These are phyloP conservation scores for Helianthus tuberosus DNA, from an alignment of 129 eudicot genomes.

Conservation along the genomic window DNA sequence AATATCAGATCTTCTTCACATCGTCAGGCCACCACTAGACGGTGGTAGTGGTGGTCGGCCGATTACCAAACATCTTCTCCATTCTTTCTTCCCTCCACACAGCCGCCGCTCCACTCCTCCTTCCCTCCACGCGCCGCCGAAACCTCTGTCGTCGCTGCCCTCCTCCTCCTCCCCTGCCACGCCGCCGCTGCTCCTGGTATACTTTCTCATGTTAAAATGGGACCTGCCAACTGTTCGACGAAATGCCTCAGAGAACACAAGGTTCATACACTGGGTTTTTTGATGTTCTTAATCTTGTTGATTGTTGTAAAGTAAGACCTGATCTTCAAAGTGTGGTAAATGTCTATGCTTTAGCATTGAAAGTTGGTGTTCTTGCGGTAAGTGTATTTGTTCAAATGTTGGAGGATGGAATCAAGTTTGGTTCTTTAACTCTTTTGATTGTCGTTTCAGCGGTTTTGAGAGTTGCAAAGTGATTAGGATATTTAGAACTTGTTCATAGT, in stretches of 20 bases:
- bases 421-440: constrained; percentile 55
- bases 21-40: too few species aligned
- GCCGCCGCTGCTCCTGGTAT: too few species aligned
- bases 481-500: constrained; percentile 45
- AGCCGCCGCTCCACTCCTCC: too few species aligned
- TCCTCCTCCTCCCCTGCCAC: too few species aligned
- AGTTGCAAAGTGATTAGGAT: constrained; percentile 22
- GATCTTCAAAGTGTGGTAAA: constrained; percentile 20
- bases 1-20: too few species aligned
- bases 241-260: constrained; percentile 49
- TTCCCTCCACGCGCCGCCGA: too few species aligned
- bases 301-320: constrained; percentile 31
- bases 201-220: too few species aligned
- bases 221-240: constrained; percentile 41
- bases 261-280: neutral
- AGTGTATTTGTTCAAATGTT: constrained; percentile 47
- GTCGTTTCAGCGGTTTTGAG: constrained; percentile 41
- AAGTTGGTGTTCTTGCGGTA: constrained; percentile 46
- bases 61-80: too few species aligned
- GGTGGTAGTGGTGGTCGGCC: too few species aligned
- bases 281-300: constrained; percentile 51
- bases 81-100: too few species aligned
- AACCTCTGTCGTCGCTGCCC: too few species aligned
- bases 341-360: constrained; percentile 53
- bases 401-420: constrained; percentile 45